Evolutionary conservation across 2,329 filamentous ascomycete species (phyloP).

Genomic region (Didymella keratinophila): DNA sequence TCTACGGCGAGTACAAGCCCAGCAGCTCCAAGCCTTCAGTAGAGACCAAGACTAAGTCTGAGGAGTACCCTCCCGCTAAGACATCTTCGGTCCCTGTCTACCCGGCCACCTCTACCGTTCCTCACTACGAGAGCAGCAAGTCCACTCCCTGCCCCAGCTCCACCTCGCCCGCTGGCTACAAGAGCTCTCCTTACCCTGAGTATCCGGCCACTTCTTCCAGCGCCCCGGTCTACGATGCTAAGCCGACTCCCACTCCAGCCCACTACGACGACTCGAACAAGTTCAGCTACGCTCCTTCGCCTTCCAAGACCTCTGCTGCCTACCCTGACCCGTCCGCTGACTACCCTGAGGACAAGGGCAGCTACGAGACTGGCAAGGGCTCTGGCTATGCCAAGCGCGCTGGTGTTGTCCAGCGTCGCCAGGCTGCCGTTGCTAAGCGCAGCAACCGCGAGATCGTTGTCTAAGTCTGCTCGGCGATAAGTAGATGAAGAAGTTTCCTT

Average conservation of each 20-base stretch:
- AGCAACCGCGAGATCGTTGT: not conserved
- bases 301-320: not conserved
- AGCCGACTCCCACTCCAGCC: conserved; percentile 4
- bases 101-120: conserved; percentile 4
- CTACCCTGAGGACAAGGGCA: conserved; percentile 1
- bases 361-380: conserved; percentile 3
- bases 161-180: conserved; percentile 2
- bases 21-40: conserved; percentile 7
- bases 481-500: not conserved
- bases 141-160: conserved; percentile 12
- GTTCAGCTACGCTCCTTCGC: not conserved
- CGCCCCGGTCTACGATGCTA: conserved; percentile 3
- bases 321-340: not conserved
- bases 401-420: conserved; percentile 14
- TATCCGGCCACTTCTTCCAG: conserved; percentile 8
- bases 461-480: not conserved
- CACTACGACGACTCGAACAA: not conserved
- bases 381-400: conserved; percentile 16
- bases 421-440: conserved; percentile 12
- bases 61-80: conserved; percentile 4
- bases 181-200: conserved; percentile 4
- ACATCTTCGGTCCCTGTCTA: conserved; percentile 4
- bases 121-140: not conserved
- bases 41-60: conserved; percentile 11
- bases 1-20: conserved; percentile 3